phyloP scores from a whole-genome alignment of 257 asterid genomes.

The Nicotiana benthamiana region DNA sequence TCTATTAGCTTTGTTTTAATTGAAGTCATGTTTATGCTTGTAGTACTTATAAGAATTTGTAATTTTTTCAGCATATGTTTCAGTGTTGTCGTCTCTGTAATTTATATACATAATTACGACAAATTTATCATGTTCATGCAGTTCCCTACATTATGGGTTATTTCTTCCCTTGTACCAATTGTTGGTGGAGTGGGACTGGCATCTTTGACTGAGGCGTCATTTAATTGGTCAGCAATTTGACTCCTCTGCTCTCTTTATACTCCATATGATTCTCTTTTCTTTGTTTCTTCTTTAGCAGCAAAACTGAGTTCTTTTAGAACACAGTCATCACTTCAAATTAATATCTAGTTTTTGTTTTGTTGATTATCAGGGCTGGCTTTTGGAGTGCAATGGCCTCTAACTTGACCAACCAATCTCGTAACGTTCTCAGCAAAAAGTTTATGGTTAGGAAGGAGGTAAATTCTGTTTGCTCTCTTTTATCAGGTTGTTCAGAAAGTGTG shows the following conservation, averaged over 20 bases:
- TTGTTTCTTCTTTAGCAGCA: slow-evolving; percentile 10
- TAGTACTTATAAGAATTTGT: not conserved
- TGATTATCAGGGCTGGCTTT: slow-evolving; percentile 67
- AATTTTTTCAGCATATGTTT: not conserved
- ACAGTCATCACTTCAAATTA: not conserved
- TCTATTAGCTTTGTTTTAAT: not conserved
- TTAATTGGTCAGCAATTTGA: slow-evolving; percentile 57
- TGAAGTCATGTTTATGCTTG: not conserved
- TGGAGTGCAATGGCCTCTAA: slow-evolving; percentile 99
- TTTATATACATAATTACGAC: not conserved
- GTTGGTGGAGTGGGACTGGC: slow-evolving; percentile 95
- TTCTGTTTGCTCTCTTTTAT: not conserved
- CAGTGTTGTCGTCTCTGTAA: not conserved
- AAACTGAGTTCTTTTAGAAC: not conserved
- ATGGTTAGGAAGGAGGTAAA: slow-evolving; percentile 92
- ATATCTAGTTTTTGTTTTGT: not conserved
- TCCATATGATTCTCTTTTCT: not conserved
- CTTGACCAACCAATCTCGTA: slow-evolving; percentile 86
- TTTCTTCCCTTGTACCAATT: slow-evolving; percentile 80
- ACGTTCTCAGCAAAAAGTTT: slow-evolving; percentile 91
- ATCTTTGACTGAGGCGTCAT: slow-evolving; percentile 80
- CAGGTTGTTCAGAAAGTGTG: not conserved
- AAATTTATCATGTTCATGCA: slow-evolving; percentile 7
- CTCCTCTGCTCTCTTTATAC: not conserved
- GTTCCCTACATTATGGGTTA: slow-evolving; percentile 77